Percentiles rank a stretch among this genome's conserved stretches.
These are phyloP conservation scores for Vitellaria paradoxa DNA, from an alignment of 179 eudicot genomes.

Conservation along the genomic window DNA sequence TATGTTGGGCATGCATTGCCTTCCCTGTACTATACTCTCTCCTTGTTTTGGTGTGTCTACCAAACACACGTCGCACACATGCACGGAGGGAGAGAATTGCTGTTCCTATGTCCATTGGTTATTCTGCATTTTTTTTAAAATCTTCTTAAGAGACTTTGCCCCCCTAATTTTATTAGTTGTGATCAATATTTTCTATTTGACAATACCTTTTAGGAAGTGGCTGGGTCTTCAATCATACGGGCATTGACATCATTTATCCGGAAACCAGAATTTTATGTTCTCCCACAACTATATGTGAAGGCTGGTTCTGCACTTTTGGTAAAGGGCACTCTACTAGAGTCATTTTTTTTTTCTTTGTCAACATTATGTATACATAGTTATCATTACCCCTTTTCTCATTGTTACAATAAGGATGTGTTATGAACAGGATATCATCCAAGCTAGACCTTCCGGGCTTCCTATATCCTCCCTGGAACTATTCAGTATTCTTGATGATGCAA, in stretches of 20 bases:
- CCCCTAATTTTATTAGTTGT: background rate
- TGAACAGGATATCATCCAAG: conserved; percentile 78
- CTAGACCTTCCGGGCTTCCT: conserved; percentile 61
- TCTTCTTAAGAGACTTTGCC: too few species aligned
- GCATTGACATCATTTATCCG: conserved; percentile 55
- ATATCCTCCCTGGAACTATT: conserved; percentile 71
- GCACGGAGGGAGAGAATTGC: background rate
- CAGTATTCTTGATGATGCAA: conserved; percentile 80
- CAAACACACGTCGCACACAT: background rate
- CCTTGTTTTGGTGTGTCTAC: background rate
- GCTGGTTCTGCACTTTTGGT: conserved; percentile 85
- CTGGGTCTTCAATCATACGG: conserved; percentile 60
- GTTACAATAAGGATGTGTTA: conserved; percentile 4
- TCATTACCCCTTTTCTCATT: background rate
- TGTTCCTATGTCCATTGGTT: background rate
- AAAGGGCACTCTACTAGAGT: conserved; percentile 13
- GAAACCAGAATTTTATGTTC: conserved; percentile 52
- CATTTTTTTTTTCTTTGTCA: background rate
- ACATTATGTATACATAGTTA: too few species aligned
- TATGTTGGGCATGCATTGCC: background rate
- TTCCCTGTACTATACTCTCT: background rate
- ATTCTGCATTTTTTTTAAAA: background rate
- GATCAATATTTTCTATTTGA: background rate
- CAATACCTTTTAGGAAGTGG: conserved; percentile 47
- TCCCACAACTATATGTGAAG: conserved; percentile 64